These are phyloP conservation scores for Russula foetens DNA, from an alignment of 768 basidiomycete species.

Conservation along the genomic window DNA sequence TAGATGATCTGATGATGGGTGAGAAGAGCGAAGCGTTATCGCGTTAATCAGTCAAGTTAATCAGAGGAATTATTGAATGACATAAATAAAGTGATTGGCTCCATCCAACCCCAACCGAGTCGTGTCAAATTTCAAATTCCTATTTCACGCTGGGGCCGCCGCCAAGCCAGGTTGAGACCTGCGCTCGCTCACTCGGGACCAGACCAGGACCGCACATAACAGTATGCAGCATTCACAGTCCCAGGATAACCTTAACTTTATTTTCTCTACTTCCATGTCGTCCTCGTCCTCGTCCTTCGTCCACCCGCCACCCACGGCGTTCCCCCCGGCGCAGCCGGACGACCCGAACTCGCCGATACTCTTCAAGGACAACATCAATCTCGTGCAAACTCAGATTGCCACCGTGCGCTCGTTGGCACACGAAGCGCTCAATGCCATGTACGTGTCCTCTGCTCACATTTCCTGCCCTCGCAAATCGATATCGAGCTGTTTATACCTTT, in stretches of 20 bases:
- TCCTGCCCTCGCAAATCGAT: neutral
- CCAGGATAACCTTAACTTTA: constrained; percentile 8
- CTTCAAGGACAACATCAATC: constrained; percentile 15
- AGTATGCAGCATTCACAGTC: neutral
- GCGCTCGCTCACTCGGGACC: neutral
- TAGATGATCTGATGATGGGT: neutral
- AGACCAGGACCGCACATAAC: too few relatives aligned
- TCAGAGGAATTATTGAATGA: too few relatives aligned
- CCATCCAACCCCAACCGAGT: too few relatives aligned
- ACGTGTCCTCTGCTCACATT: neutral
- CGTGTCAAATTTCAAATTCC: too few relatives aligned
- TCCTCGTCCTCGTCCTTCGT: constrained; percentile 10
- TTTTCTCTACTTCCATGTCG: constrained; percentile 4
- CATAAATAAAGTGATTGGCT: too few relatives aligned
- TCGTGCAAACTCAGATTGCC: constrained; percentile 12
- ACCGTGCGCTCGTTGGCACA: constrained; percentile 11
- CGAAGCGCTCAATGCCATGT: constrained; percentile 18
- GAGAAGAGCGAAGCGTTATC: neutral
- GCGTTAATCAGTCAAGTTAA: neutral
- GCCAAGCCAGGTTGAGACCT: neutral
- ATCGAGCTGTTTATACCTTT: neutral
- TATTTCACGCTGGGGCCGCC: too few relatives aligned
- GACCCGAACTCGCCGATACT: constrained; percentile 18
- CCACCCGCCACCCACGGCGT: neutral
- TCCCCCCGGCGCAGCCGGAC: constrained; percentile 7